Percentiles rank a stretch among this genome's conserved stretches.
These are phyloP conservation scores for Crinitomyces ghanaensis DNA, from an alignment of 805 yeast genomes.

Conservation along the genomic window DNA sequence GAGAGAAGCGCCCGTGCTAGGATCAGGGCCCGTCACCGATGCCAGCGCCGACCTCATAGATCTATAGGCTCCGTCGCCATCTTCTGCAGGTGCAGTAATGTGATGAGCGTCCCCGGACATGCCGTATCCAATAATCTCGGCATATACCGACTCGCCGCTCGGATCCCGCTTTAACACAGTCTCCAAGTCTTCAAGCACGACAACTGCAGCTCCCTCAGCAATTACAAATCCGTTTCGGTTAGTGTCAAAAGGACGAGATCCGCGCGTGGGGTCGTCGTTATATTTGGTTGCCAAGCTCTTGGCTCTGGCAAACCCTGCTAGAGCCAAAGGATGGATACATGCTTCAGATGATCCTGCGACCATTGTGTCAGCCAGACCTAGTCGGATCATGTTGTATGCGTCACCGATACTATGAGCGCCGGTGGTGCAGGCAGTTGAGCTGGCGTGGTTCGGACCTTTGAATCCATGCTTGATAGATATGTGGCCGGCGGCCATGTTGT, in stretches of 20 bases:
- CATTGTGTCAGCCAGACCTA: conserved; percentile 76
- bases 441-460: conserved; percentile 79
- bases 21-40: too few species aligned
- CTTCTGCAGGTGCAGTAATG: conserved; percentile 78
- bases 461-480: conserved; percentile 68
- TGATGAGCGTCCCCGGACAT: conserved; percentile 85
- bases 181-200: conserved; percentile 64
- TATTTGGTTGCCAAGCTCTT: conserved; percentile 58
- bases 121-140: conserved; percentile 82
- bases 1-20: conserved; percentile 36
- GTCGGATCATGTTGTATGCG: conserved; percentile 67
- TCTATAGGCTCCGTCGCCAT: conserved; percentile 74
- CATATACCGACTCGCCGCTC: conserved; percentile 55
- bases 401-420: conserved; percentile 93
- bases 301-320: conserved; percentile 88
- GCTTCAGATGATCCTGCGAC: conserved; percentile 94
- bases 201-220: conserved; percentile 84
- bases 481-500: conserved; percentile 93
- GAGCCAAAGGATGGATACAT: conserved; percentile 70
- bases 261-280: conserved; percentile 48
- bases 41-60: conserved; percentile 70
- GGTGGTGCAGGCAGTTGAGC: conserved; percentile 93
- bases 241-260: conserved; percentile 82
- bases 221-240: conserved; percentile 78
- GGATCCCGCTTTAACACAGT: conserved; percentile 61